Percentiles rank a stretch among this genome's conserved stretches.
These are phyloP conservation scores for Volvox africanus DNA, from an alignment of 139 green algal genomes.

Conservation along the genomic window DNA sequence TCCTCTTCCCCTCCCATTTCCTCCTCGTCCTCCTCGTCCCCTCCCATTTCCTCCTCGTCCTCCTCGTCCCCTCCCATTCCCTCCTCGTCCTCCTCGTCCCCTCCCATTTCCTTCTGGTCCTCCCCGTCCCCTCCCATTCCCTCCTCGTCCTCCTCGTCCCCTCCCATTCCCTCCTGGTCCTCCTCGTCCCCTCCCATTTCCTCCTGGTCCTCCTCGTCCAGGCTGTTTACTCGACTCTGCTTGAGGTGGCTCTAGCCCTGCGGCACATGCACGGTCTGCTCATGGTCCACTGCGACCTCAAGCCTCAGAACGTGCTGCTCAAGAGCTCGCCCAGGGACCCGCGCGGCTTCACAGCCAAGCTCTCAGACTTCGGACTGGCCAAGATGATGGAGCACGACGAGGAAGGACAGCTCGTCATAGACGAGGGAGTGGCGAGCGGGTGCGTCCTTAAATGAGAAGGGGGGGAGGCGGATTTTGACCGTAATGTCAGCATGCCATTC, in stretches of 20 bases:
- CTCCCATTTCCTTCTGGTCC: neutral
- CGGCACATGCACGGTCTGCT: slow-evolving; percentile 68
- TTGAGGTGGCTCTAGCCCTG: slow-evolving; percentile 56
- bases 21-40: neutral
- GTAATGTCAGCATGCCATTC: too few relatives aligned
- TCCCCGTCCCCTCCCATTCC: neutral
- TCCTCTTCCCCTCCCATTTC: neutral
- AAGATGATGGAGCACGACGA: slow-evolving; percentile 53
- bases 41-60: neutral
- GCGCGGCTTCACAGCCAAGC: slow-evolving; percentile 75
- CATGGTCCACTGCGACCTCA: slow-evolving; percentile 77
- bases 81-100: neutral
- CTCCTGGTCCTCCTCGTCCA: neutral
- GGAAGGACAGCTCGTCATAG: slow-evolving; percentile 43
- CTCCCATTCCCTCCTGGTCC: neutral
- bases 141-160: neutral
- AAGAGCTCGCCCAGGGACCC: slow-evolving; percentile 53
- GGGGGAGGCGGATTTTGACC: too few relatives aligned
- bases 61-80: neutral
- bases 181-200: neutral
- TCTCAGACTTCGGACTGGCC: slow-evolving; percentile 77
- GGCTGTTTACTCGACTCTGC: slow-evolving; percentile 42
- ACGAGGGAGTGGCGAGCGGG: slow-evolving; percentile 28
- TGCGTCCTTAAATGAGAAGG: neutral
- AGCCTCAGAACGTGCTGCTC: slow-evolving; percentile 79